Evolutionary conservation across 129 eudicot genomes (phyloP).

Genomic region (Flaveria bidentis): DNA sequence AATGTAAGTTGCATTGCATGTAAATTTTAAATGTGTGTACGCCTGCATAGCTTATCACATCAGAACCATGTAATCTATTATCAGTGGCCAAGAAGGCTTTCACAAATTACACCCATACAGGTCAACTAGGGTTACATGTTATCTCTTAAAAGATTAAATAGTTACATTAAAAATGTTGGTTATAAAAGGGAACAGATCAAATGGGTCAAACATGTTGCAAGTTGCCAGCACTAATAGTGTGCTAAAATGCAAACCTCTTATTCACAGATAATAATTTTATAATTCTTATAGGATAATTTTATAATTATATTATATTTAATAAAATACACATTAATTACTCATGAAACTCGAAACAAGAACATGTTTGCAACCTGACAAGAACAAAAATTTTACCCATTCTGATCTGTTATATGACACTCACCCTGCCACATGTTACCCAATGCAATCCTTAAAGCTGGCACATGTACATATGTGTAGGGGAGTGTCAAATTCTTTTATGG

Average conservation of each 20-base stretch:
- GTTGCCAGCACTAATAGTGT: too few relatives aligned
- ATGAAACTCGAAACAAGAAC: neutral
- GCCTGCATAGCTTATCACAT: neutral
- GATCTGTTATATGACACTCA: too few relatives aligned
- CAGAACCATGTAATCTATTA: neutral
- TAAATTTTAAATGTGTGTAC: neutral
- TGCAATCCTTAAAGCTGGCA: too few relatives aligned
- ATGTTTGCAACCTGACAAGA: neutral
- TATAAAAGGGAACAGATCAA: neutral
- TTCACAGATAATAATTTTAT: neutral
- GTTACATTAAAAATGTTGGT: neutral
- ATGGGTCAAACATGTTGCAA: neutral
- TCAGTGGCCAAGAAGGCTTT: neutral
- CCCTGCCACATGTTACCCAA: too few relatives aligned
- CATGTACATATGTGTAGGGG: too few relatives aligned
- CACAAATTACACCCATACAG: neutral
- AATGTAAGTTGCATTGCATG: neutral
- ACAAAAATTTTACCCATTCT: neutral
- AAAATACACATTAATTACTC: too few relatives aligned
- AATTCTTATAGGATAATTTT: neutral
- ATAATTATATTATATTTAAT: neutral
- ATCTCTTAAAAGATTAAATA: neutral
- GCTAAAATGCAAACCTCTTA: neutral
- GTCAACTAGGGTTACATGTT: neutral
- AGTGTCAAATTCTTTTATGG: too few relatives aligned